Evolutionary conservation across 2,329 filamentous ascomycete genomes (phyloP).

Genomic region (Dactylellina drechsleri): DNA sequence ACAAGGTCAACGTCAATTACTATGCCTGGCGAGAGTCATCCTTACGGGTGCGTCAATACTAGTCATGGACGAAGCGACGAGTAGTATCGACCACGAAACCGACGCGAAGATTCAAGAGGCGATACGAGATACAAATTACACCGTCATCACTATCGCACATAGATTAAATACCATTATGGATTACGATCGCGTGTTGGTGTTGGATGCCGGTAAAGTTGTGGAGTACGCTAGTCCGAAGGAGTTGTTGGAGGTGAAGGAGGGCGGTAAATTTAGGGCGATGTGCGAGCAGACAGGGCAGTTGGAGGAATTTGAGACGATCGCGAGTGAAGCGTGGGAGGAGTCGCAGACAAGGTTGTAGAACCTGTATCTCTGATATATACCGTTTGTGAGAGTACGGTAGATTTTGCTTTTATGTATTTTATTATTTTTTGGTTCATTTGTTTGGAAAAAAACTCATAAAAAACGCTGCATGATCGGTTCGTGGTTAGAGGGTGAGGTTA

Average conservation of each 20-base stretch:
- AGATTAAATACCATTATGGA: constrained; percentile 79
- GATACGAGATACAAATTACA: constrained; percentile 74
- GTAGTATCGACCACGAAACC: constrained; percentile 80
- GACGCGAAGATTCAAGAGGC: constrained; percentile 78
- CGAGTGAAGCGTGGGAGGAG: constrained; percentile 47
- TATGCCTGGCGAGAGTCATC: constrained; percentile 78
- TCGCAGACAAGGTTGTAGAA: constrained; percentile 9
- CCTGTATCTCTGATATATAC: too few relatives aligned
- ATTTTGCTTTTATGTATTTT: too few relatives aligned
- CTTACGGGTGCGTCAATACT: constrained; percentile 78
- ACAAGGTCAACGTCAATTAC: constrained; percentile 79
- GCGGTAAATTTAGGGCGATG: constrained; percentile 58
- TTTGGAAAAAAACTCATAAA: too few relatives aligned
- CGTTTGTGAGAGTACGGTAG: too few relatives aligned
- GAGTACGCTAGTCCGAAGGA: constrained; percentile 75
- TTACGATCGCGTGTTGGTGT: constrained; percentile 77
- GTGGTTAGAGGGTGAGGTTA: too few relatives aligned
- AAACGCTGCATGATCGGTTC: too few relatives aligned
- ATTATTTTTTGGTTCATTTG: too few relatives aligned
- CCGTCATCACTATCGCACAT: constrained; percentile 79
- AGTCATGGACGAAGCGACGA: constrained; percentile 82
- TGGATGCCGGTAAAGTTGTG: constrained; percentile 73
- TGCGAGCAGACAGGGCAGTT: constrained; percentile 71
- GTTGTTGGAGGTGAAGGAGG: constrained; percentile 65
- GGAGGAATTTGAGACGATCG: constrained; percentile 66